These are phyloP conservation scores for Podila verticillata DNA, from an alignment of 192 early-diverging fungal species.

Conservation along the genomic window DNA sequence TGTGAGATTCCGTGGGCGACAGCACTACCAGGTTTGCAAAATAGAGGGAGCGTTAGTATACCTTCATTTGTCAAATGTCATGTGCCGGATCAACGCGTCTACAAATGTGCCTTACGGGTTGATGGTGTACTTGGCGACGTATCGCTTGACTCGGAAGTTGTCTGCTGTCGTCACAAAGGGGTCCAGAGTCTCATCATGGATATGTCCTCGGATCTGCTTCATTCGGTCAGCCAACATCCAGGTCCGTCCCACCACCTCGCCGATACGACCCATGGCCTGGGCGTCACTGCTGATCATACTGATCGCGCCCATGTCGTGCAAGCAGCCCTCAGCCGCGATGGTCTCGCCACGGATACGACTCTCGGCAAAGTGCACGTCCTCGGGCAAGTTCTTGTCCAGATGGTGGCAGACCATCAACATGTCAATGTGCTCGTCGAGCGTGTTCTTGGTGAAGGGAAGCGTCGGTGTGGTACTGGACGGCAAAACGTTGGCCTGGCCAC, in stretches of 20 bases:
- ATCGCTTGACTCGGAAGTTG: constrained; percentile 90
- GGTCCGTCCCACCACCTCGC: constrained; percentile 90
- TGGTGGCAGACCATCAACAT: constrained; percentile 99
- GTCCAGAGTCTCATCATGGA: constrained; percentile 50
- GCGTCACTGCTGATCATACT: constrained; percentile 93
- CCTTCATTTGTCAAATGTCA: neutral
- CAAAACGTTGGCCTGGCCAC: constrained; percentile 86
- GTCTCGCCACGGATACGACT: constrained; percentile 96
- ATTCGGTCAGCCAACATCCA: constrained; percentile 98
- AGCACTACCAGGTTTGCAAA: constrained; percentile 63
- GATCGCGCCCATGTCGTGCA: constrained; percentile 96
- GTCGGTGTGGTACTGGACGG: constrained; percentile 97
- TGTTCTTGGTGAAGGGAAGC: constrained; percentile 93
- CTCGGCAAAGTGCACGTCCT: constrained; percentile 98
- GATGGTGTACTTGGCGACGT: constrained; percentile 98
- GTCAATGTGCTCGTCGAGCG: constrained; percentile 97
- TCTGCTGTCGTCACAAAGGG: constrained; percentile 66
- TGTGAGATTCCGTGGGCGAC: constrained; percentile 89
- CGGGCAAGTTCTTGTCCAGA: constrained; percentile 89
- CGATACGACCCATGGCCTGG: constrained; percentile 97
- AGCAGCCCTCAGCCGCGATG: constrained; percentile 95
- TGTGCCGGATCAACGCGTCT: neutral
- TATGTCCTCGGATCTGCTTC: constrained; percentile 82
- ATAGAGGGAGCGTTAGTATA: neutral
- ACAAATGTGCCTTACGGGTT: constrained; percentile 77